Evolutionary conservation across 2,329 filamentous ascomycete genomes (phyloP).

Genomic region (Bipolaris sorokiniana): DNA sequence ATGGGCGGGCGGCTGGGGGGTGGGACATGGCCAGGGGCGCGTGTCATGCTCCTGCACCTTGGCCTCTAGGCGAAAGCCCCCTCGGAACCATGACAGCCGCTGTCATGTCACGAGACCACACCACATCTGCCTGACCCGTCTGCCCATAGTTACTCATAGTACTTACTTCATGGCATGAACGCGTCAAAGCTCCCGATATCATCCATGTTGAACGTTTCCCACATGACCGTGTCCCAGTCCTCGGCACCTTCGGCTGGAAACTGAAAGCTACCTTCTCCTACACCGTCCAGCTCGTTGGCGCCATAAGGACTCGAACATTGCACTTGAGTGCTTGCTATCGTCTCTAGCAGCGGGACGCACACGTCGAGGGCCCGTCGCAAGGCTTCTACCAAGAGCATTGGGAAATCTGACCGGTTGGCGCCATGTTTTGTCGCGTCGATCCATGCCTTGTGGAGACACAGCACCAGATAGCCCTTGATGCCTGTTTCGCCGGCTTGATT

Average conservation of each 20-base stretch:
- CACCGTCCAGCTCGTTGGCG: neutral
- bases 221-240: constrained; percentile 30
- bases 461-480: constrained; percentile 38
- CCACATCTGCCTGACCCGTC: neutral
- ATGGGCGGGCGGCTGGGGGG: constrained; percentile 6
- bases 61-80: constrained; percentile 10
- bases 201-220: constrained; percentile 21
- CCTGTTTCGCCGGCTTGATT: constrained; percentile 41
- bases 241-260: constrained; percentile 19
- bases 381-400: constrained; percentile 19
- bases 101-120: constrained; percentile 8
- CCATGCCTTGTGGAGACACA: constrained; percentile 27
- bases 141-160: neutral
- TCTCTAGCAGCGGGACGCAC: constrained; percentile 31
- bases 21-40: constrained; percentile 16
- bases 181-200: constrained; percentile 8
- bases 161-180: constrained; percentile 5
- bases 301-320: neutral
- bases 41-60: constrained; percentile 14
- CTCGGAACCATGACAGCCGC: constrained; percentile 10
- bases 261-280: constrained; percentile 12
- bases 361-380: constrained; percentile 23
- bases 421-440: constrained; percentile 28
- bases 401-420: constrained; percentile 20
- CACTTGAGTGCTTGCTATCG: constrained; percentile 14